These are phyloP conservation scores for Podaxis carcinomalis DNA, from an alignment of 768 basidiomycete genomes.

Conservation along the genomic window DNA sequence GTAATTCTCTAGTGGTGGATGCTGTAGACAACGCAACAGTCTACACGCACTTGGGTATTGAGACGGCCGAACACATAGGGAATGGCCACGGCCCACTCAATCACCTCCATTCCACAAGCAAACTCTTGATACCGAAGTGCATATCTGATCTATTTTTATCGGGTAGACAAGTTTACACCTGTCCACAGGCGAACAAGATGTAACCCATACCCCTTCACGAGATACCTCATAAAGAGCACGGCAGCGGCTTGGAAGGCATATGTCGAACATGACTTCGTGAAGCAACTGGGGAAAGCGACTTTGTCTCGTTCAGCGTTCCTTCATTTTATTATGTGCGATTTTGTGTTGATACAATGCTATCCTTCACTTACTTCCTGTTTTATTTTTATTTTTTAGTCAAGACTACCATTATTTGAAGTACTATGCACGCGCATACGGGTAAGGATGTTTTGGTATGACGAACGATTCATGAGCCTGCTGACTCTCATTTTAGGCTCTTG, in stretches of 20 bases:
- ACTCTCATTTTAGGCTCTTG: constrained; percentile 47
- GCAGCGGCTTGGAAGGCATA: constrained; percentile 63
- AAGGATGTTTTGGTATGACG: constrained; percentile 14
- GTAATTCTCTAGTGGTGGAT: constrained; percentile 29
- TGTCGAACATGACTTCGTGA: constrained; percentile 83
- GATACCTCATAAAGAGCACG: constrained; percentile 56
- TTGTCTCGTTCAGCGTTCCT: constrained; percentile 64
- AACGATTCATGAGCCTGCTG: not conserved
- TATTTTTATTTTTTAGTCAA: constrained; percentile 57
- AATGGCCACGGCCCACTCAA: constrained; percentile 82
- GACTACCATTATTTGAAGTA: constrained; percentile 81
- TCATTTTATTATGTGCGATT: constrained; percentile 76
- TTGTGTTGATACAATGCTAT: not conserved
- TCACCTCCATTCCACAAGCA: constrained; percentile 63
- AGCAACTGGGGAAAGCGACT: constrained; percentile 67
- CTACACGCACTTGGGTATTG: constrained; percentile 78
- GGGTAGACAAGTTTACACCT: not conserved
- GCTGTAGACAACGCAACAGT: constrained; percentile 56
- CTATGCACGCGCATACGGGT: constrained; percentile 82
- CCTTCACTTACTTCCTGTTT: not conserved
- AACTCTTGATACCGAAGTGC: constrained; percentile 46
- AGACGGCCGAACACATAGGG: constrained; percentile 63
- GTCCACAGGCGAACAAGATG: constrained; percentile 45
- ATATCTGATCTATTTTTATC: not conserved
- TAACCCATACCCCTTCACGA: constrained; percentile 68